These are phyloP conservation scores for Solanum paucissectum DNA, from an alignment of 257 asterid species.

Conservation along the genomic window DNA sequence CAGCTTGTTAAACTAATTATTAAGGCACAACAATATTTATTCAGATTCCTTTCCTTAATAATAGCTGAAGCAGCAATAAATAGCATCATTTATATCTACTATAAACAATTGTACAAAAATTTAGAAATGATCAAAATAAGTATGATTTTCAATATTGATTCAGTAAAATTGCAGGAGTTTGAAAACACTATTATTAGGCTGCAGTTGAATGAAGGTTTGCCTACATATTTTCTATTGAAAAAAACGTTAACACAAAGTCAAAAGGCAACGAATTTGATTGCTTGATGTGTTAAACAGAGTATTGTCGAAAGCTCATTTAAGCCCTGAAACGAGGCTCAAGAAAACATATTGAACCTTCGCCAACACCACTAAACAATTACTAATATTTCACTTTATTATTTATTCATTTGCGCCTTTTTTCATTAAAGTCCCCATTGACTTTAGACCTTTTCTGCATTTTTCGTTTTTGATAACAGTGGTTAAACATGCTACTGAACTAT, in stretches of 20 bases:
- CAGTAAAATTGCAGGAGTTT: background rate
- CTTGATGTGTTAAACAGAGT: background rate
- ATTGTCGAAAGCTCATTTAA: background rate
- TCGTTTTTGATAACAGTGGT: background rate
- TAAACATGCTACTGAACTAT: background rate
- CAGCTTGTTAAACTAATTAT: background rate
- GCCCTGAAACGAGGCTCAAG: no score
- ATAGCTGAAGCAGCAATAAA: background rate
- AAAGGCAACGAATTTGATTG: background rate
- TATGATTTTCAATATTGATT: background rate
- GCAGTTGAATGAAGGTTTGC: background rate
- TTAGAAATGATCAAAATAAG: background rate
- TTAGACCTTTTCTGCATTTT: no score
- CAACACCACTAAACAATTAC: no score
- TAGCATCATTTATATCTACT: background rate
- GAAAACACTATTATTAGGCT: background rate
- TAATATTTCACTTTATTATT: background rate
- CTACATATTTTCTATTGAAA: background rate
- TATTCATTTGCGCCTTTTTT: background rate
- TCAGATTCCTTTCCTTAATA: background rate
- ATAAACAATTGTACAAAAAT: background rate
- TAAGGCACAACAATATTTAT: background rate
- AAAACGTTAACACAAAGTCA: background rate
- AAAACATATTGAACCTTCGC: no score
- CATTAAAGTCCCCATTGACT: background rate